Evolutionary conservation across 495 filamentous ascomycete genomes (phyloP), one percentile per base, ranked within the genome.

Genomic region (Cetradonia linearis): DNA sequence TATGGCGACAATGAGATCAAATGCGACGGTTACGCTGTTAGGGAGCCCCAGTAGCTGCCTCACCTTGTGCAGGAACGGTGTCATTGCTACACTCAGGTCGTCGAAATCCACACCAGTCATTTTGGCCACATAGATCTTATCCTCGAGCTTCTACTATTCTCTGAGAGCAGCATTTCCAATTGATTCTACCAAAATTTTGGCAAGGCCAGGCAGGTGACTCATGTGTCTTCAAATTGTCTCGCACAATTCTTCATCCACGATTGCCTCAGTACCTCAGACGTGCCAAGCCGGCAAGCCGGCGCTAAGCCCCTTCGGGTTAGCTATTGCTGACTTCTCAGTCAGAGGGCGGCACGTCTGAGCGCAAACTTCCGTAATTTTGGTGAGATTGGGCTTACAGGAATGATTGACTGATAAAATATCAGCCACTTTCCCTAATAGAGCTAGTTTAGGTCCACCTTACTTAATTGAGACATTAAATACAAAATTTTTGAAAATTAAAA

Each of bases 71-170:
- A 58, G 44, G 10, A 46, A 58, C 13, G 40, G 44, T 25, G 33
- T 47, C 27, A 58, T 58, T 2, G 56, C 56, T 33, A 30, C 6
- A 30, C 40, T 58, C 40, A 58, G 10, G 44, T 58, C 56, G 31
- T 58, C 56, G 6, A 38, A 58, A 16, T 20, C 31, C 28, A 58
- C 27, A 23, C 40, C 40, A 4, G 56, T 58, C 27, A 27, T 57
- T 34, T 23, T 44, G 2, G 55, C 36, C 25, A 42, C 30, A 20
- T 18, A 13, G 25, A 38, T 58, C 44, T 58, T 20, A 6, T 31
- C 13, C 20, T 14, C 4, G 11, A 47, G 44, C 31, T 48, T 27
- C 7, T 31, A 11, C 11, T n/a, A n/a, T n/a, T 23, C 38, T 31
- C 31, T 27, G 28, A 10, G 6, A 6, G 31, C 44, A 2, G 40